Evolutionary conservation across 2,329 filamentous ascomycete species (phyloP), one percentile per base, ranked within the genome.

Genomic region (Polytolypa hystricis): DNA sequence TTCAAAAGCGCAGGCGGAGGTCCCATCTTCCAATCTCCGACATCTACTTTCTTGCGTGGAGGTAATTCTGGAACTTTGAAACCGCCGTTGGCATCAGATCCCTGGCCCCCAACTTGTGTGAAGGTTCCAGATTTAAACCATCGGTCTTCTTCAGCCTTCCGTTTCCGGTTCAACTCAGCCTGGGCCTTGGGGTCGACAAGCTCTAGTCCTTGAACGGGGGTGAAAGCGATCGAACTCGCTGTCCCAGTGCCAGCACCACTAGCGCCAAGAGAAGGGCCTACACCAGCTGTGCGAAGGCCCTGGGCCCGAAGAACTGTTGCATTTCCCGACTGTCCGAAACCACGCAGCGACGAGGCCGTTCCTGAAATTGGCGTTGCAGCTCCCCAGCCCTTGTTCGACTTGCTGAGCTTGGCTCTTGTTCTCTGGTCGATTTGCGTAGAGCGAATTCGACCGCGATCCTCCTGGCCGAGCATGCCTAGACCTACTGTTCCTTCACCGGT

Each of bases 81-180:
- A 45, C 28, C 47, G 36, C 43, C 43, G 31, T 42, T 42, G 35
- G 36, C 30, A 32, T 41, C 28, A 23, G 9, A 25, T 15, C 44
- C 53, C 38, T 59, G 53, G 29, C 46, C 48, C 7, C 77, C 77
- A 38, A 93, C 74, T 58, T 95, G 87, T 6, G 91, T 95, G 54
- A 98, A 98, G 0, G 84, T 87, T n/a, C 91, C 91, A 31, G 85
- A 84, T 61, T 91, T 93, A 68, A 98, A 98, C 81, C 86, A 98
- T 25, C 85, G 71, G 55, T 96, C 89, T 56, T 94, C 85, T 45
- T 96, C 91, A 1, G 85, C 87, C 57, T 94, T 93, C 45, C 86
- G 71, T 67, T 96, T 96, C 50, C 85, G 74, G 54, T 74, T 86
- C 57, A 93, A 73, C 64, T 95, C 86, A 5, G 84, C 83, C 48